Evolutionary conservation across 148 eudicot species (phyloP), one percentile per base, ranked within the genome.

Genomic region (Rhododendron mucronatum): DNA sequence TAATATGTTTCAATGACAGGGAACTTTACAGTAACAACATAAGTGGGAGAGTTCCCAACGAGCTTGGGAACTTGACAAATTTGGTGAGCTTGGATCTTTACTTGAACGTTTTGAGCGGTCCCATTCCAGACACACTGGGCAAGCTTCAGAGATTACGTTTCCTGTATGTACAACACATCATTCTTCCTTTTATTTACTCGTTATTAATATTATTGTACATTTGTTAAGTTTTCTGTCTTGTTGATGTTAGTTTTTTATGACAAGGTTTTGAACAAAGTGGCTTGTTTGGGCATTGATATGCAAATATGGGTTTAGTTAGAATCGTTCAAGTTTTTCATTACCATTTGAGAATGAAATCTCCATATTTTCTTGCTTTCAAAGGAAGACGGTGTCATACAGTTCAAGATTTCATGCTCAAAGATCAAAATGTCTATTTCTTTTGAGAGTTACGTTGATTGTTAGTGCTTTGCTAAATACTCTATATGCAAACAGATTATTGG

Each of bases 31-130:
- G 94, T 81, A 96, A 95, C 88, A 95, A 91, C 87, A 93, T 96
- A 71, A 93, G 90, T 88, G 99, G 99, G 74, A 57, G 63, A 82
- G 81, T 96, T 88, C 98, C 98, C 61, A 2, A 10, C 78, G 98
- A 93, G 90, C 94, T 96, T 35, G 99, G 99, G 80, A 93, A 95
- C 80, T 88, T 95, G 85, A 92, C 94, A n/a, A 91, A 88, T 50
- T 91, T 95, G 91, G 93, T 93, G 91, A 94, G 95, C 90, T 92
- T 95, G 98, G 97, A 95, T 94, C 98, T 95, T 86, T 94, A 92
- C 91, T 74, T 90, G 84, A 95, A 95, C 89, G 87, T 67, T 20
- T 91, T 95, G 80, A 85, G 45, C 82, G 97, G 98, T 78, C 90
- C 90, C 48, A 93, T 95, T 73, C 96, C 97, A 3, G 94, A 86